A percentile compares a stretch with the other conserved stretches of the same genome.
phyloP scores from a whole-genome alignment of 1,139 yeast species.

The Pichia terricola region DNA sequence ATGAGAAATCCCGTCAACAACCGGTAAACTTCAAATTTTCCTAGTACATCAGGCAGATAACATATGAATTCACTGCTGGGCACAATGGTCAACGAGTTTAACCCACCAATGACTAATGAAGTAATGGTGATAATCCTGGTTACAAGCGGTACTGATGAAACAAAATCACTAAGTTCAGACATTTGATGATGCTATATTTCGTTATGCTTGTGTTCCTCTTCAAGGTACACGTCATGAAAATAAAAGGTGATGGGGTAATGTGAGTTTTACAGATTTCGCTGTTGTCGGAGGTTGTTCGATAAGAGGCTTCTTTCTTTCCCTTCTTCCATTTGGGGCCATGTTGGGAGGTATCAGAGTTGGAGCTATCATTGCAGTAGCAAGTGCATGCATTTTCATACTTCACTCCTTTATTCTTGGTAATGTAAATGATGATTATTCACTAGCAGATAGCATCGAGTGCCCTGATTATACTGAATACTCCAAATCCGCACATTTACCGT shows the following conservation, averaged over 20 bases:
- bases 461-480: slow-evolving; percentile 31
- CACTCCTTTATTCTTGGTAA: background rate
- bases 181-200: slow-evolving; percentile 3
- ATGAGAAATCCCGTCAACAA: slow-evolving; percentile 41
- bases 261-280: too few species aligned
- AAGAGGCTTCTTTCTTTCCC: too few species aligned
- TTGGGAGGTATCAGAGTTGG: background rate
- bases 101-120: slow-evolving; percentile 28
- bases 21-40: slow-evolving; percentile 34
- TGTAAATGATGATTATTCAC: background rate
- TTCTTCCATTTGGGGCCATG: background rate
- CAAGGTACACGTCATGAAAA: too few species aligned
- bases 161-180: slow-evolving; percentile 21
- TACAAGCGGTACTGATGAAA: slow-evolving; percentile 29
- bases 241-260: too few species aligned
- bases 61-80: slow-evolving; percentile 21
- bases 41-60: slow-evolving; percentile 22
- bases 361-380: background rate
- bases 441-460: too few species aligned
- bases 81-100: slow-evolving; percentile 25
- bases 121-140: slow-evolving; percentile 29
- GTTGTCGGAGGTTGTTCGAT: too few species aligned
- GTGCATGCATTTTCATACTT: background rate
- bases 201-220: too few species aligned
- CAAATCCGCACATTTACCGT: slow-evolving; percentile 38